These are phyloP conservation scores for Vigna trinervia DNA, from an alignment of 306 rosid species.

Conservation along the genomic window DNA sequence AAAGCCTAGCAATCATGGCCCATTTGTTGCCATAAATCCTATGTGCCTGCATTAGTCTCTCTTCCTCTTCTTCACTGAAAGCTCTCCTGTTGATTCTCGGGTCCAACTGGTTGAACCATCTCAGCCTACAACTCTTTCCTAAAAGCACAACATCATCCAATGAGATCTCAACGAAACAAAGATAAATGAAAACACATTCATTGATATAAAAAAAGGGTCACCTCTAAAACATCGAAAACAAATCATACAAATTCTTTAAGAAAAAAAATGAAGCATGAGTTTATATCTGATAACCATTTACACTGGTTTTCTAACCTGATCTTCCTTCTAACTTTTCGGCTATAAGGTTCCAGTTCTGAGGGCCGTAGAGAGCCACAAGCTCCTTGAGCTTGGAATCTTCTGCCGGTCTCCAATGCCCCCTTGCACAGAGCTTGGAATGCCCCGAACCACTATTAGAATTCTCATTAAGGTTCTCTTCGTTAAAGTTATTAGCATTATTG, in stretches of 20 bases:
- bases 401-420: slow-evolving; percentile 99
- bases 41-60: slow-evolving; percentile 95
- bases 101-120: slow-evolving; percentile 98
- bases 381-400: slow-evolving; percentile 96
- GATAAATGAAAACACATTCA: not conserved
- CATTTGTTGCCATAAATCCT: slow-evolving; percentile 96
- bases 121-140: slow-evolving; percentile 95
- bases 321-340: slow-evolving; percentile 98
- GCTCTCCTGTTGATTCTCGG: slow-evolving; percentile 96
- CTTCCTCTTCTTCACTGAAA: slow-evolving; percentile 91
- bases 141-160: not conserved
- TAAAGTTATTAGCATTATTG: slow-evolving; percentile 9
- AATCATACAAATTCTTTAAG: not conserved
- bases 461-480: slow-evolving; percentile 53
- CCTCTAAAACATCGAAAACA: not conserved
- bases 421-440: slow-evolving; percentile 83
- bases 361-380: slow-evolving; percentile 91
- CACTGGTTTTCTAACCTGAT: slow-evolving; percentile 68
- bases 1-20: slow-evolving; percentile 98
- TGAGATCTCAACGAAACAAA: not conserved
- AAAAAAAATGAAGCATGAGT: not conserved
- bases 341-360: slow-evolving; percentile 98
- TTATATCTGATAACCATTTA: not conserved
- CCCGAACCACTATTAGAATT: slow-evolving; percentile 53
- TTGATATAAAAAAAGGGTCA: not conserved